These are phyloP conservation scores for Hyaloscypha variabilis DNA, from an alignment of 495 filamentous ascomycete genomes.

Conservation along the genomic window DNA sequence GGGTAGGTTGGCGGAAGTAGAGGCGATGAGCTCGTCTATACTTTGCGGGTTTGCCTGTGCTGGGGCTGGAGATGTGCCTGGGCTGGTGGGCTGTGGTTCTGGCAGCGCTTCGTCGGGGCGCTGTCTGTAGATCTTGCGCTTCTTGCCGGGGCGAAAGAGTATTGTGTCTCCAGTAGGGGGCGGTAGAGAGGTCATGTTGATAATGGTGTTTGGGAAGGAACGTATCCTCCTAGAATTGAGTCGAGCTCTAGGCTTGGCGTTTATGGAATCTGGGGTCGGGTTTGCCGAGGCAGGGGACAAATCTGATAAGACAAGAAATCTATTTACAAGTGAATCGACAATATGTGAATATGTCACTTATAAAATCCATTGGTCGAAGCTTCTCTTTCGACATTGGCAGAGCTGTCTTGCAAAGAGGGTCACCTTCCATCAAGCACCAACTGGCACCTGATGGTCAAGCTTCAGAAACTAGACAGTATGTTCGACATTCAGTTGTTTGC, in stretches of 20 bases:
- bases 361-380: too few relatives aligned
- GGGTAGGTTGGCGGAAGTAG: slow-evolving; percentile 22
- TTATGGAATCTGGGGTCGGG: not conserved
- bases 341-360: too few relatives aligned
- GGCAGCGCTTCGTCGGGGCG: slow-evolving; percentile 37
- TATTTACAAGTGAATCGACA: not conserved
- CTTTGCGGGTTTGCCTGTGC: slow-evolving; percentile 11
- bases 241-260: too few relatives aligned
- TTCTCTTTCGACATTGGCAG: too few relatives aligned
- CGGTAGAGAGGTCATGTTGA: slow-evolving; percentile 12
- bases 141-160: slow-evolving; percentile 71
- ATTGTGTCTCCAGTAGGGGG: slow-evolving; percentile 18
- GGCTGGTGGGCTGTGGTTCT: slow-evolving; percentile 8
- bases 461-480: not conserved
- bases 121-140: slow-evolving; percentile 73
- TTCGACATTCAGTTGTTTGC: too few relatives aligned
- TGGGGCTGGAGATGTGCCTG: slow-evolving; percentile 15
- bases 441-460: too few relatives aligned
- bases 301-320: not conserved
- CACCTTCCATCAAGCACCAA: not conserved
- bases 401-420: too few relatives aligned
- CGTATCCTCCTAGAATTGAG: too few relatives aligned
- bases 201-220: not conserved
- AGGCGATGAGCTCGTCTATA: slow-evolving; percentile 25
- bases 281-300: not conserved